Percentiles rank a stretch among this genome's conserved stretches.
phyloP scores from a whole-genome alignment of 2,329 filamentous ascomycete species.

The Trichoderma sp. region DNA sequence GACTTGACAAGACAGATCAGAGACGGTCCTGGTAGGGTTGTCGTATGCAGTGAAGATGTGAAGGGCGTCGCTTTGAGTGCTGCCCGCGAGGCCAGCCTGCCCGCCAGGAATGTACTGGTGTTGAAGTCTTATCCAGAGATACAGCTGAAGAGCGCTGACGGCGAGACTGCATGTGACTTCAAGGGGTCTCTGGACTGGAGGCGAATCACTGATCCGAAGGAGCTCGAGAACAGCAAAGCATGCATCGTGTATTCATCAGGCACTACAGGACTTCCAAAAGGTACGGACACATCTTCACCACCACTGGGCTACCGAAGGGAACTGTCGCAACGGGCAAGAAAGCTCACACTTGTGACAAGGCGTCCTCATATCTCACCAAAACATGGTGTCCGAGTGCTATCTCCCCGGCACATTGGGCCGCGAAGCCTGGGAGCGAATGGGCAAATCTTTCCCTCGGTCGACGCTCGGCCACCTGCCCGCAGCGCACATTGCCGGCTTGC shows the following conservation, averaged over 20 bases:
- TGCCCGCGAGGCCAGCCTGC: slow-evolving; percentile 49
- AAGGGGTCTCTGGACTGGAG: slow-evolving; percentile 53
- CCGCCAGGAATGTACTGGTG: slow-evolving; percentile 52
- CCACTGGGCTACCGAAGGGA: no score
- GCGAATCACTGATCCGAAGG: slow-evolving; percentile 52
- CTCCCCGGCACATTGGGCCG: slow-evolving; percentile 39
- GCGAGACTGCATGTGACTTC: slow-evolving; percentile 35
- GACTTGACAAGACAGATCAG: slow-evolving; percentile 54
- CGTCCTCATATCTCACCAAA: slow-evolving; percentile 50
- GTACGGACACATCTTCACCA: slow-evolving; percentile 25
- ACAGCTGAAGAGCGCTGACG: slow-evolving; percentile 36
- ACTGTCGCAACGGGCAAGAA: background rate
- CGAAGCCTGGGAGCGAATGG: slow-evolving; percentile 37
- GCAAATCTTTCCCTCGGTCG: slow-evolving; percentile 37
- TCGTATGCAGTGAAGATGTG: slow-evolving; percentile 53
- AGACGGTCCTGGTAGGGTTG: slow-evolving; percentile 44
- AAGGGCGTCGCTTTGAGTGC: slow-evolving; percentile 52
- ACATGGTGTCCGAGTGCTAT: slow-evolving; percentile 45
- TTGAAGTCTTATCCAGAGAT: slow-evolving; percentile 46
- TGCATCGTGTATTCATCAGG: slow-evolving; percentile 53
- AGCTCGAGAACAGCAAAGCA: slow-evolving; percentile 47
- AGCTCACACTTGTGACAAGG: slow-evolving; percentile 33
- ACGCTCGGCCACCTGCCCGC: slow-evolving; percentile 49
- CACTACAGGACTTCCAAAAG: slow-evolving; percentile 53
- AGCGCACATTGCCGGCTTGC: slow-evolving; percentile 51